These are phyloP conservation scores for Suhomyces sp. DNA, from an alignment of 805 yeast species.

Conservation along the genomic window DNA sequence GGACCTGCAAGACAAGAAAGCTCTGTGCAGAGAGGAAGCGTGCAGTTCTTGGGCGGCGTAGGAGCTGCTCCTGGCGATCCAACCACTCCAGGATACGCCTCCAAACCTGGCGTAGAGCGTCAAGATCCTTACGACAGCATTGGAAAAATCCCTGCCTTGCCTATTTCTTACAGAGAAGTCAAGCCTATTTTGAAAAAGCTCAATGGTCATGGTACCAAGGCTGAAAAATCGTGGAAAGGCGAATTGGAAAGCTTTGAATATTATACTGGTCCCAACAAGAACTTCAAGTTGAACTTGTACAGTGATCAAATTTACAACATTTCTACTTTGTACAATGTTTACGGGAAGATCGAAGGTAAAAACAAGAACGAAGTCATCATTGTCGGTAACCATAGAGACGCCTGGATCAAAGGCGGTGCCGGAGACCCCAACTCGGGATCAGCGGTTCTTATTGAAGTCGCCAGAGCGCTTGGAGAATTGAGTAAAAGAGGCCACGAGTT, in stretches of 20 bases:
- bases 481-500: conserved; percentile 36
- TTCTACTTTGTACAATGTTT: conserved; percentile 42
- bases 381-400: conserved; percentile 46
- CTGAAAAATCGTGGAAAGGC: conserved; percentile 35
- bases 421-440: conserved; percentile 48
- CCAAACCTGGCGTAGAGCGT: conserved; percentile 42
- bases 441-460: conserved; percentile 41
- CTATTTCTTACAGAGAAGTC: conserved; percentile 44
- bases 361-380: conserved; percentile 37
- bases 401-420: conserved; percentile 49
- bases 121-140: conserved; percentile 35
- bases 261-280: conserved; percentile 37
- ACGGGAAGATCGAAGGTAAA: conserved; percentile 43
- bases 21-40: conserved; percentile 61
- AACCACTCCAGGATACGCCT: conserved; percentile 70
- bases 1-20: conserved; percentile 67
- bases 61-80: conserved; percentile 69
- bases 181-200: conserved; percentile 39
- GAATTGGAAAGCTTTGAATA: conserved; percentile 41
- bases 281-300: conserved; percentile 38
- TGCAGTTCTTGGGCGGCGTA: conserved; percentile 50
- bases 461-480: conserved; percentile 41
- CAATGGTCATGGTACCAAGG: conserved; percentile 34
- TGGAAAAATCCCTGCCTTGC: conserved; percentile 40
- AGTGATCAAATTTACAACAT: conserved; percentile 40